Evolutionary conservation across 2,329 filamentous ascomycete genomes (phyloP), one percentile per base, ranked within the genome.

Genomic region (Camillea tinctor): DNA sequence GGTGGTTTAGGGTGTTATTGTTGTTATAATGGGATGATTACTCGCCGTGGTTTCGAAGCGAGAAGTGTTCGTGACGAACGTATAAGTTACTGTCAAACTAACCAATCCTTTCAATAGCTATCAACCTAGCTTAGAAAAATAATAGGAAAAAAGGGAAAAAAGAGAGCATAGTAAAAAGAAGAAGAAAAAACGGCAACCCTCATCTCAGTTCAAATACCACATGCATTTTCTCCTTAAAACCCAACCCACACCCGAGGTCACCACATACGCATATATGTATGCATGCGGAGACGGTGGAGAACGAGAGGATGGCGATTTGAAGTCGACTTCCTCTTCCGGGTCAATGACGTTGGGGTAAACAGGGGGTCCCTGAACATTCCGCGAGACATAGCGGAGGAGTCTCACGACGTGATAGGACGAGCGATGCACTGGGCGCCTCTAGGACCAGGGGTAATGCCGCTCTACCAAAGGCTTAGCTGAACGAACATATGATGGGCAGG

Each of bases 321-420:
- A 21, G 52, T 22, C 24, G 7, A 26, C 20, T 40, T 44, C 52
- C 52, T 22, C 17, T 40, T 23, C 19, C 15, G 26, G 36, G 19
- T 11, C 15, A 6, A 54, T 54, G 52, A 54, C 52, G 52, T 20
- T 48, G 52, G 52, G 52, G 52, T 44, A 40, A 22, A 44, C 52
- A 40, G 21, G 52, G 52, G 24, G 11, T 20, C 52, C 52, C 52
- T 54, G 52, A 23, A 40, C 13, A 6, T 15, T 15, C 52, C n/a
- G 9, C 36, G 36, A 21, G 49, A 51, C 22, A 22, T 19, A 21
- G 20, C n/a, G 36, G 7, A 30, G 5, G 22, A 22, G n/a, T 21
- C 24, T 21, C 24, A 22, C 19, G 52, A 24, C 6, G 7, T 54
- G 17, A 54, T 54, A 54, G 52, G 52, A 21, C 15, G 26, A 30